These are phyloP conservation scores for Lecanoromycetidae sp. DNA, from an alignment of 2,329 filamentous ascomycete species.

Conservation along the genomic window DNA sequence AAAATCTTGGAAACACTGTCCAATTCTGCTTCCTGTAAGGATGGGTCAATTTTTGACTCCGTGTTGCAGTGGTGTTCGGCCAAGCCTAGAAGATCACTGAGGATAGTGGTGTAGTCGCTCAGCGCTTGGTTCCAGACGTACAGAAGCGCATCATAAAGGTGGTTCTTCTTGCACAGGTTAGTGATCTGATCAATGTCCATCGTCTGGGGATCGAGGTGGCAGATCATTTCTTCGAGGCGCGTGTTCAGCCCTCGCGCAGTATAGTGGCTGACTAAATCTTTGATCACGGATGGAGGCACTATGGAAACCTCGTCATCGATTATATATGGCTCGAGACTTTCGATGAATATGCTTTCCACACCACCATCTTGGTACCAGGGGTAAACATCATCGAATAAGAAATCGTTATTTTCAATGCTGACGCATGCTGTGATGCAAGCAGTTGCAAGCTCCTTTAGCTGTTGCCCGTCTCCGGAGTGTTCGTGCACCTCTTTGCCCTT, in stretches of 20 bases:
- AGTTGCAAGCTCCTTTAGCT: conserved; percentile 65
- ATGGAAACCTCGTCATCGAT: conserved; percentile 61
- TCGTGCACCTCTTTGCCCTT: conserved; percentile 41
- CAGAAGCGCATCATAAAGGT: conserved; percentile 85
- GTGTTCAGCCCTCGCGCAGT: conserved; percentile 62
- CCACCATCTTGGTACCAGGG: conserved; percentile 75
- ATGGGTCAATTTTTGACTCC: conserved; percentile 43
- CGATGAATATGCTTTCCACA: conserved; percentile 65
- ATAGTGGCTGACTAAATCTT: conserved; percentile 73
- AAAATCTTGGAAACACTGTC: conserved; percentile 82
- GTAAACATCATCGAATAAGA: conserved; percentile 83
- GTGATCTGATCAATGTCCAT: conserved; percentile 93
- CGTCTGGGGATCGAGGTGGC: conserved; percentile 77
- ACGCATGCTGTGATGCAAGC: conserved; percentile 76
- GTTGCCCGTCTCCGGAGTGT: conserved; percentile 43
- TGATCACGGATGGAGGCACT: conserved; percentile 72
- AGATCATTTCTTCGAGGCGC: conserved; percentile 85
- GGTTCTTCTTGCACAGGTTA: conserved; percentile 76
- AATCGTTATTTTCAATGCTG: conserved; percentile 64
- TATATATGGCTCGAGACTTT: conserved; percentile 79
- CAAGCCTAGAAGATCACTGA: conserved; percentile 68
- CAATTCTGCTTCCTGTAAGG: conserved; percentile 38
- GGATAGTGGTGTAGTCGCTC: conserved; percentile 76
- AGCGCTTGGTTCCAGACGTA: conserved; percentile 95
- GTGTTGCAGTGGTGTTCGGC: conserved; percentile 25